phyloP scores from a whole-genome alignment of 495 filamentous ascomycete genomes.

The Elaphomyces granulatus region DNA sequence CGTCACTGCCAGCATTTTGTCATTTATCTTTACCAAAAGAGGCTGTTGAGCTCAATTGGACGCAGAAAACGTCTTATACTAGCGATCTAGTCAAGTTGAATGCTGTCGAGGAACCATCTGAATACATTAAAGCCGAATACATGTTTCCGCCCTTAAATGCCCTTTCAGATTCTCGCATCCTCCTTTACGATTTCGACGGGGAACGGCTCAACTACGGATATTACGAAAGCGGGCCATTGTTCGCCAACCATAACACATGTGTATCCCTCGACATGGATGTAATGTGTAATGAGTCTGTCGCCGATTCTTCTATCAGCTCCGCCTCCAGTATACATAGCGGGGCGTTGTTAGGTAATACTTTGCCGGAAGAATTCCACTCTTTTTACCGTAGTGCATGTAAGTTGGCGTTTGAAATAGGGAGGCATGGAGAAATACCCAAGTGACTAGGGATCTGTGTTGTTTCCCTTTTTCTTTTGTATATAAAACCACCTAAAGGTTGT shows the following conservation, averaged over 20 bases:
- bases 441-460: background rate
- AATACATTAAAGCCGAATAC: constrained; percentile 18
- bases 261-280: constrained; percentile 20
- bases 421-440: background rate
- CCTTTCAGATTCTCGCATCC: constrained; percentile 13
- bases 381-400: constrained; percentile 26
- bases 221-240: constrained; percentile 23
- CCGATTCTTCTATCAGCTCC: background rate
- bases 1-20: constrained; percentile 19
- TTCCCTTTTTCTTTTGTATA: background rate
- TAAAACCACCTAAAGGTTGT: background rate
- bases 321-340: background rate
- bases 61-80: constrained; percentile 2
- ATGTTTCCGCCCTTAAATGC: constrained; percentile 22
- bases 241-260: constrained; percentile 15
- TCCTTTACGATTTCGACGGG: constrained; percentile 19
- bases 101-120: background rate
- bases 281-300: background rate
- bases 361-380: constrained; percentile 20
- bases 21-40: constrained; percentile 18
- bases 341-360: too few relatives aligned
- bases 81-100: background rate
- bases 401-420: constrained; percentile 24
- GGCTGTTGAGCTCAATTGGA: background rate
- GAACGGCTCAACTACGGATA: constrained; percentile 18